Percentiles rank a stretch among this genome's conserved stretches.
Conservation (phyloP, 2,329 filamentous ascomycete genomes). For the Thermoascus crustaceus region DNA sequence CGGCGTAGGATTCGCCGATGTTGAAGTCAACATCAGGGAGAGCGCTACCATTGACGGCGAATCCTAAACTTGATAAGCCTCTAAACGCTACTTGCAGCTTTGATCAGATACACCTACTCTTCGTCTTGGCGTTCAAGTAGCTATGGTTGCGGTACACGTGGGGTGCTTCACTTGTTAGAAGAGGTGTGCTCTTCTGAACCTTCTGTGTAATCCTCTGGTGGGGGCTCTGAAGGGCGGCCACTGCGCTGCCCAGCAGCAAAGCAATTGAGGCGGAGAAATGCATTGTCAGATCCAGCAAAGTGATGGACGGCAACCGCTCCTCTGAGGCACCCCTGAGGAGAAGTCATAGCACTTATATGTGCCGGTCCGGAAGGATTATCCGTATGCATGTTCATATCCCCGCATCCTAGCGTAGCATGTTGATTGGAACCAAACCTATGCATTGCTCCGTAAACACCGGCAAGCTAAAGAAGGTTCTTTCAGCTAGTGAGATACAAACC, state of each 20-base stretch:
- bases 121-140: background rate
- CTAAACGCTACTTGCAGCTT: conserved; percentile 7
- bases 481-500: too few relatives aligned
- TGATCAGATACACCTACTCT: conserved; percentile 9
- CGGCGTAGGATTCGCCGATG: conserved; percentile 43
- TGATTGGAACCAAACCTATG: too few relatives aligned
- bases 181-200: background rate
- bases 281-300: background rate
- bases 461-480: too few relatives aligned
- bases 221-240: conserved; percentile 1
- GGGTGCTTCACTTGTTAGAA: background rate
- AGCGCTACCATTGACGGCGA: conserved; percentile 54
- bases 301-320: background rate
- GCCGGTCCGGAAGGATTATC: too few relatives aligned
- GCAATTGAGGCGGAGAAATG: conserved; percentile 1
- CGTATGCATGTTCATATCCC: too few relatives aligned
- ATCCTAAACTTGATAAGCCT: conserved; percentile 38
- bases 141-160: background rate
- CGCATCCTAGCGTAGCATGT: too few relatives aligned
- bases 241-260: background rate
- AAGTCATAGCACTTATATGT: too few relatives aligned
- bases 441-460: too few relatives aligned
- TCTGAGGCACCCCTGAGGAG: background rate
- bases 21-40: conserved; percentile 64
- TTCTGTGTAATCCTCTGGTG: background rate